phyloP scores from a whole-genome alignment of 108 stramenopile genomes.

The Cyclotella baltica region DNA sequence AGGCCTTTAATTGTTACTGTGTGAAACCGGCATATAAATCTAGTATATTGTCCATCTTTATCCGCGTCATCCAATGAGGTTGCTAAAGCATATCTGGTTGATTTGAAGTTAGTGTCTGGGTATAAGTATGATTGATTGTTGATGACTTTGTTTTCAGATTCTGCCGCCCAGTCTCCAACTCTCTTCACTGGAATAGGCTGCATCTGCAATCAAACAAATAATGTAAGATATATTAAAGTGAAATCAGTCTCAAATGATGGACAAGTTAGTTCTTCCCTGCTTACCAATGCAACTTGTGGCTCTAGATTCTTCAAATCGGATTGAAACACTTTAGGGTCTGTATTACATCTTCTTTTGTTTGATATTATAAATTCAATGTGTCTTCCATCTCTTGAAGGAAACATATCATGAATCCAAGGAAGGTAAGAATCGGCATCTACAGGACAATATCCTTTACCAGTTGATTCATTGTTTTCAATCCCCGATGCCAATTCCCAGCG shows the following conservation, averaged over 20 bases:
- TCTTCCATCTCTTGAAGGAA: conserved; percentile 39
- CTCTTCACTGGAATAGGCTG: conserved; percentile 53
- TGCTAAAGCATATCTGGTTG: conserved; percentile 45
- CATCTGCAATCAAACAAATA: conserved; percentile 13
- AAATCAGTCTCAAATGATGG: not conserved
- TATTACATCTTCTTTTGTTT: conserved; percentile 55
- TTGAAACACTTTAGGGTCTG: conserved; percentile 38
- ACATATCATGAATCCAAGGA: conserved; percentile 54
- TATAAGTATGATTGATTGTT: not conserved
- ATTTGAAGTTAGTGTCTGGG: not conserved
- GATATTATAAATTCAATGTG: conserved; percentile 45
- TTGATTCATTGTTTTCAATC: not conserved
- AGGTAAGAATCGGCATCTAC: conserved; percentile 52
- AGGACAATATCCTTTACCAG: conserved; percentile 36
- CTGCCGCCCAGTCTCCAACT: conserved; percentile 3
- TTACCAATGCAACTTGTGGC: conserved; percentile 46
- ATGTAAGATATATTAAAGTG: not conserved
- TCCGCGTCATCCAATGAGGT: conserved; percentile 51
- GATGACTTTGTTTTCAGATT: not conserved
- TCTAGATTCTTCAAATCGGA: conserved; percentile 46
- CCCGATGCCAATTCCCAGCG: conserved; percentile 46
- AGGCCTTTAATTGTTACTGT: conserved; percentile 2
- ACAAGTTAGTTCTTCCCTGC: not conserved
- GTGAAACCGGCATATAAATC: conserved; percentile 54
- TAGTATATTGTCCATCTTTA: conserved; percentile 38